phyloP scores from a whole-genome alignment of 1,139 yeast species.

The Arxiozyma bovina region DNA sequence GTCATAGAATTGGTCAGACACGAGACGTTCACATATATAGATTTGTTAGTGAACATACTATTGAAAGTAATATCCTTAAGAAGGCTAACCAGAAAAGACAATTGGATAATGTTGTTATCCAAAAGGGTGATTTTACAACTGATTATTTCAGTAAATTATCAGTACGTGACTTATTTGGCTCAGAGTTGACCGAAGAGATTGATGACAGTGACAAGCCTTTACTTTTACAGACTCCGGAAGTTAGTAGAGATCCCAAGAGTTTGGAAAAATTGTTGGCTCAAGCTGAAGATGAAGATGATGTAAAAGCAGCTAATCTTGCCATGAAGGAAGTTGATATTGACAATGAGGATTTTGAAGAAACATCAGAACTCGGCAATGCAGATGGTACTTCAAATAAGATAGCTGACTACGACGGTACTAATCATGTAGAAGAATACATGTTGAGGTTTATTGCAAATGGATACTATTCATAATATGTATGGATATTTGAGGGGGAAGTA shows the following conservation, averaged over 20 bases:
- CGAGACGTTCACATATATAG: conserved; percentile 96
- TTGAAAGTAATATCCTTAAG: conserved; percentile 86
- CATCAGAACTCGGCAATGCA: conserved; percentile 27
- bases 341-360: conserved; percentile 62
- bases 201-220: conserved; percentile 28
- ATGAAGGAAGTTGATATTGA: conserved; percentile 79
- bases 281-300: conserved; percentile 96
- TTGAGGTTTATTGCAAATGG: conserved; percentile 82
- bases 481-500: background rate
- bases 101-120: conserved; percentile 90
- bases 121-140: conserved; percentile 96
- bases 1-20: conserved; percentile 98
- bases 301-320: conserved; percentile 84
- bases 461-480: conserved; percentile 36
- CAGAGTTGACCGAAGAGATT: conserved; percentile 37
- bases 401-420: conserved; percentile 68
- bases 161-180: conserved; percentile 78
- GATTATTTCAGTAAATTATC: conserved; percentile 88
- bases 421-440: conserved; percentile 96
- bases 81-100: conserved; percentile 95
- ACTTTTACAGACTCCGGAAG: conserved; percentile 29
- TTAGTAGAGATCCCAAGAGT: conserved; percentile 31
- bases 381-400: conserved; percentile 36
- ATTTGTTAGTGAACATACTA: conserved; percentile 91
- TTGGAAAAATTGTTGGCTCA: conserved; percentile 70